Percentiles rank a stretch among this genome's conserved stretches.
These are phyloP conservation scores for Pyrenula massariospora DNA, from an alignment of 495 filamentous ascomycete species.

Conservation along the genomic window DNA sequence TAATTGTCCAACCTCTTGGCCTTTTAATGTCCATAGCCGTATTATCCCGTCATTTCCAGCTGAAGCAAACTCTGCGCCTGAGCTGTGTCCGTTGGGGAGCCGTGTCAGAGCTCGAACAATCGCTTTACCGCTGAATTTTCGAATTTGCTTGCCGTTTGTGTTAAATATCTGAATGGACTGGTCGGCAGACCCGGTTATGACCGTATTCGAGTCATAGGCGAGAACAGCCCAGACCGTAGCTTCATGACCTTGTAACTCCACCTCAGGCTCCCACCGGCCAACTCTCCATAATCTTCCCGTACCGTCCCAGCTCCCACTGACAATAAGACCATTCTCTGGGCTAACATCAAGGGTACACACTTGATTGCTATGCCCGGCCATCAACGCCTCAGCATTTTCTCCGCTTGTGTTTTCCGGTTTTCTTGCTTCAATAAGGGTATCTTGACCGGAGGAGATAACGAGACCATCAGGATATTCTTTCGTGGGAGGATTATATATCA, in stretches of 20 bases:
- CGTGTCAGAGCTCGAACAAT: constrained; percentile 81
- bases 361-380: constrained; percentile 78
- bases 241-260: constrained; percentile 62
- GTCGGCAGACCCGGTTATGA: constrained; percentile 86
- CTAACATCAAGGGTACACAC: constrained; percentile 77
- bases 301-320: constrained; percentile 94
- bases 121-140: constrained; percentile 58
- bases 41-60: constrained; percentile 83
- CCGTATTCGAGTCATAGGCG: constrained; percentile 62
- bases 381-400: constrained; percentile 71
- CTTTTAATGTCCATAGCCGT: constrained; percentile 70
- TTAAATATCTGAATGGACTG: constrained; percentile 76
- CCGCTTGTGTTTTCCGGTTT: constrained; percentile 48
- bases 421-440: constrained; percentile 85
- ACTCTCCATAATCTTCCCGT: constrained; percentile 69
- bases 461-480: constrained; percentile 63
- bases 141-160: constrained; percentile 48
- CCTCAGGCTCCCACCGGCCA: constrained; percentile 63
- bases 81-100: constrained; percentile 62
- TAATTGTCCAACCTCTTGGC: constrained; percentile 58
- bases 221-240: constrained; percentile 86
- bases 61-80: constrained; percentile 77
- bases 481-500: constrained; percentile 68
- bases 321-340: constrained; percentile 54
- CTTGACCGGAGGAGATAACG: constrained; percentile 75